phyloP scores from a whole-genome alignment of 805 yeast genomes.

The Yarrowia alimentaria region DNA sequence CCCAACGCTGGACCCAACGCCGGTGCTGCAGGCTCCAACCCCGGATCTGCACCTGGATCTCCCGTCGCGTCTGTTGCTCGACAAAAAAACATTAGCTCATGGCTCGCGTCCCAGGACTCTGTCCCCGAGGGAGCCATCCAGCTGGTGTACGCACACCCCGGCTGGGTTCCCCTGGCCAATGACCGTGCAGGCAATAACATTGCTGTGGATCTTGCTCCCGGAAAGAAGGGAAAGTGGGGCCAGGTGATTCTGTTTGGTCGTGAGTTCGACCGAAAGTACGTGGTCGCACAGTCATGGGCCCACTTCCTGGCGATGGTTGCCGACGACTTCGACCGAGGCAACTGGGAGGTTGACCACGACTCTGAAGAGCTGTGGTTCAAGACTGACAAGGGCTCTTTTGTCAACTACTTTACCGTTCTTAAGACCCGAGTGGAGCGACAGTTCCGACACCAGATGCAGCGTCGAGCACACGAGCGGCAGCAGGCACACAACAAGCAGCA shows the following conservation, averaged over 20 bases:
- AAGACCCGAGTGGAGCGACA: conserved; percentile 45
- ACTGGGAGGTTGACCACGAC: conserved; percentile 69
- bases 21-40: not conserved
- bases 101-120: conserved; percentile 55
- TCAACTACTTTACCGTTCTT: conserved; percentile 56
- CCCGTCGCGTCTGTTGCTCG: conserved; percentile 30
- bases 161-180: conserved; percentile 89
- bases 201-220: conserved; percentile 85
- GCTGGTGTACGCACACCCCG: conserved; percentile 77
- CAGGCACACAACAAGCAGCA: conserved; percentile 4
- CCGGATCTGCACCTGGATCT: conserved; percentile 33
- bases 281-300: conserved; percentile 84
- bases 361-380: conserved; percentile 52
- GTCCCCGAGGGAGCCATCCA: conserved; percentile 76
- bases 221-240: conserved; percentile 75
- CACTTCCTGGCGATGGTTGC: conserved; percentile 80
- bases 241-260: conserved; percentile 92
- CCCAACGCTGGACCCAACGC: conserved; percentile 21
- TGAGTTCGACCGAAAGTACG: conserved; percentile 87
- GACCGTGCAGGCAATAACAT: conserved; percentile 90
- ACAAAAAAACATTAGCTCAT: conserved; percentile 29
- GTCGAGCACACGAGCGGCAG: conserved; percentile 20
- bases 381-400: conserved; percentile 71
- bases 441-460: conserved; percentile 30
- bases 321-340: conserved; percentile 82